These are phyloP conservation scores for Colletotrichum nymphaeae DNA, from an alignment of 2,329 filamentous ascomycete species.

Conservation along the genomic window DNA sequence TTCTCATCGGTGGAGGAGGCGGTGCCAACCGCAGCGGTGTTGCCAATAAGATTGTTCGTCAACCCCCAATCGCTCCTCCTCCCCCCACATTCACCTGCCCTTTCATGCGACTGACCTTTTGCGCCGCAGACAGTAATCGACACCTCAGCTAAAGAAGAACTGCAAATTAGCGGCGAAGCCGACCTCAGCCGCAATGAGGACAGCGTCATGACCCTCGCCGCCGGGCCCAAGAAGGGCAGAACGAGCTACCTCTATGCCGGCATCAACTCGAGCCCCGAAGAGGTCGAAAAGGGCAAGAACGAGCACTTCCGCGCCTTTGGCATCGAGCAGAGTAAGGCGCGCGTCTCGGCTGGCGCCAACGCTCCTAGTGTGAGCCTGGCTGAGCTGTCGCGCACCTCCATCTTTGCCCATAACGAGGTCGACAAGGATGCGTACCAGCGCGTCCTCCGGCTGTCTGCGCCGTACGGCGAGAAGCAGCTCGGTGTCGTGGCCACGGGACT, in stretches of 20 bases:
- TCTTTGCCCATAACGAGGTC: constrained; percentile 62
- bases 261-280: constrained; percentile 82
- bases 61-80: not conserved
- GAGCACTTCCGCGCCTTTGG: constrained; percentile 84
- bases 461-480: constrained; percentile 62
- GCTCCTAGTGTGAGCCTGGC: constrained; percentile 53
- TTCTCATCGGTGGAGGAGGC: constrained; percentile 89
- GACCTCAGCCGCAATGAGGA: constrained; percentile 88
- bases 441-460: constrained; percentile 64
- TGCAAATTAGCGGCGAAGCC: constrained; percentile 76
- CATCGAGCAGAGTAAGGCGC: constrained; percentile 58
- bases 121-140: constrained; percentile 74
- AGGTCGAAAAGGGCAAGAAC: constrained; percentile 81
- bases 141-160: constrained; percentile 71
- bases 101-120: constrained; percentile 27
- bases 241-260: constrained; percentile 75
- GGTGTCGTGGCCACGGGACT: constrained; percentile 85
- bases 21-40: constrained; percentile 85
- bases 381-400: constrained; percentile 62
- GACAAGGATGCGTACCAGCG: constrained; percentile 70
- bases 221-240: constrained; percentile 62
- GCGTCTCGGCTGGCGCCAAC: constrained; percentile 44
- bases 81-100: not conserved
- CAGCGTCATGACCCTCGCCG: constrained; percentile 85
- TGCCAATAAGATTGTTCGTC: constrained; percentile 84